Base-by-base conservation (phyloP, 139 green algal genomes). In the Haematococcus lacustris region DNA sequence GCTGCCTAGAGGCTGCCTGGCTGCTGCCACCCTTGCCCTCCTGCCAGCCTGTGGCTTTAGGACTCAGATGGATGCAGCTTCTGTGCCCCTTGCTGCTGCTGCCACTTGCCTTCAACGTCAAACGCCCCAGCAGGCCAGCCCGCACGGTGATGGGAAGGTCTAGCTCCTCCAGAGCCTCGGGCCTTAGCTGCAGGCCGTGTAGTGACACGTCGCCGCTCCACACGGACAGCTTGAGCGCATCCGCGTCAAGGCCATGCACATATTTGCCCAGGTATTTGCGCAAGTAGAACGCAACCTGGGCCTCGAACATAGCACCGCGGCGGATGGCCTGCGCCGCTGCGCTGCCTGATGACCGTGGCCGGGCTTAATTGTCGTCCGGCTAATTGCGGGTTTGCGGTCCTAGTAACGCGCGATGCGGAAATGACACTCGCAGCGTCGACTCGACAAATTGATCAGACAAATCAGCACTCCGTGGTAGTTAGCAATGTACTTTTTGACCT, bases 261-360 rank as follows among this genome's bases (percentile, higher is more conserved):
- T 97, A 97, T 7, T 80, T 78, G 1, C 92, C 92, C 28, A 69
- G 74, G 68, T 96, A 96, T 38, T 86, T 78, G 51, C 96, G 91
- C 3, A 97, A 77, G 35, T 93, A 91, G 70, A 83, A 93, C 0
- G 83, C 82, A 3, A 96, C 78, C 74, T 93, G 84, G 1, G 72
- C 82, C 67, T 96, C 91, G 64, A 96, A 91, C 91, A 96, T 96
- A n/a, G n/a, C n/a, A n/a, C n/a, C n/a, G n/a, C n/a, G n/a, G n/a
- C n/a, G n/a, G n/a, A n/a, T n/a, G n/a, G n/a, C n/a, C n/a, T n/a
- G n/a, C n/a, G n/a, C n/a, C n/a, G n/a, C n/a, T n/a, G n/a, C n/a
- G n/a, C n/a, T n/a, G n/a, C n/a, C n/a, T n/a, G n/a, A n/a, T n/a
- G n/a, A n/a, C n/a, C n/a, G n/a, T n/a, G n/a, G n/a, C n/a, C n/a